Evolutionary conservation across 2,329 filamentous ascomycete species (phyloP).

Genomic region (Aspergillus nomiae): DNA sequence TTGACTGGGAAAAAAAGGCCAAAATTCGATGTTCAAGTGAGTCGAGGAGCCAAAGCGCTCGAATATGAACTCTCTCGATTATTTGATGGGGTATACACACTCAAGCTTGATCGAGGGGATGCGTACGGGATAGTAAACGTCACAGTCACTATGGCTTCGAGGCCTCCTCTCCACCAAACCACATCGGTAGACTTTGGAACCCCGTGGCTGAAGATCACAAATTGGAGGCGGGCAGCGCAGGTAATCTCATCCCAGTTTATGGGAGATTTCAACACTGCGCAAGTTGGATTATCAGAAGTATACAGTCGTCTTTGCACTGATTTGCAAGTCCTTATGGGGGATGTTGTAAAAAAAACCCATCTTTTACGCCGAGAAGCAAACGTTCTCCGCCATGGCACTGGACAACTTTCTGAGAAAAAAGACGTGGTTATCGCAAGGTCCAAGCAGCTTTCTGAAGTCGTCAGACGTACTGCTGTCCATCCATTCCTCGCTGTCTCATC

Average conservation of each 20-base stretch:
- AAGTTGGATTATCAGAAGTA: conserved; percentile 39
- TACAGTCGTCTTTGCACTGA: conserved; percentile 42
- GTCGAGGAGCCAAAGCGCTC: conserved; percentile 43
- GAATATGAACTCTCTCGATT: conserved; percentile 52
- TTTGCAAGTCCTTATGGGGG: conserved; percentile 40
- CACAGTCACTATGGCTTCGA: conserved; percentile 45
- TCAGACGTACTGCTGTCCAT: conserved; percentile 34
- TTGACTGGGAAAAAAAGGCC: conserved; percentile 46
- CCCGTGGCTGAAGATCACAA: conserved; percentile 50
- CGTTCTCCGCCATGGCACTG: conserved; percentile 25
- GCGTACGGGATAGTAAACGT: conserved; percentile 53
- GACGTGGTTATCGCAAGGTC: conserved; percentile 33
- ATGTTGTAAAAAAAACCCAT: conserved; percentile 40
- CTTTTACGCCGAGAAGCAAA: conserved; percentile 34
- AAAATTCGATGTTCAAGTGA: conserved; percentile 53
- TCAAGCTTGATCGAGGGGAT: conserved; percentile 53
- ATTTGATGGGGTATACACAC: conserved; percentile 56
- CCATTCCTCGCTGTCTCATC: conserved; percentile 35
- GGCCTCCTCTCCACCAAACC: conserved; percentile 36
- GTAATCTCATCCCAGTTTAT: conserved; percentile 37
- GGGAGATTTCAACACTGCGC: conserved; percentile 40
- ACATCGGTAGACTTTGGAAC: conserved; percentile 46
- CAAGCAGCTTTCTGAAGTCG: conserved; percentile 35
- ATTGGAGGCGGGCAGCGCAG: conserved; percentile 47
- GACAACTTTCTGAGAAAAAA: conserved; percentile 25